These are phyloP conservation scores for Calonectria pseudoreteaudii DNA, from an alignment of 2,329 filamentous ascomycete genomes.

Conservation along the genomic window DNA sequence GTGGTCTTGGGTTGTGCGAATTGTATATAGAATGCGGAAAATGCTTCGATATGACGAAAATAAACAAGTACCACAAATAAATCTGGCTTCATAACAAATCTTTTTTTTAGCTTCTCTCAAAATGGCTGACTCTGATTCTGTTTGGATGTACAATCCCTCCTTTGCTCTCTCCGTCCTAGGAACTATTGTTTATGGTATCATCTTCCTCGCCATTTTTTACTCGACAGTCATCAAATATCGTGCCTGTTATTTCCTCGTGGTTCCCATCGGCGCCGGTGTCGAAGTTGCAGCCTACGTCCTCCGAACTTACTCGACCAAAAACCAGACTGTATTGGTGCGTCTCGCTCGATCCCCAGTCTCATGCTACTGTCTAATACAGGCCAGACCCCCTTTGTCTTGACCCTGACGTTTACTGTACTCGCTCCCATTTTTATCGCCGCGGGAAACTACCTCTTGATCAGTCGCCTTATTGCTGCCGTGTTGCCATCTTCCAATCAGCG, in stretches of 20 bases:
- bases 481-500: slow-evolving; percentile 48
- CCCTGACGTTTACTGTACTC: slow-evolving; percentile 57
- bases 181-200: slow-evolving; percentile 53
- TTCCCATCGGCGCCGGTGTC: slow-evolving; percentile 54
- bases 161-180: slow-evolving; percentile 56
- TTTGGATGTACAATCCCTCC: slow-evolving; percentile 60
- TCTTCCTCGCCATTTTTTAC: slow-evolving; percentile 52
- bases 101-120: background rate
- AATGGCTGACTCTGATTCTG: slow-evolving; percentile 42
- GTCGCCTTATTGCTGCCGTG: slow-evolving; percentile 55
- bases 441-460: slow-evolving; percentile 63
- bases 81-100: background rate
- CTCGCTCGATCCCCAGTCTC: background rate
- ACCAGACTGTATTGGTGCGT: slow-evolving; percentile 49
- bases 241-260: slow-evolving; percentile 56
- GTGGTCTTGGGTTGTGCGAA: background rate
- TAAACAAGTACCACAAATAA: background rate
- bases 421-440: slow-evolving; percentile 62
- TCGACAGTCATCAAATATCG: slow-evolving; percentile 55
- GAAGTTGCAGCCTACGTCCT: slow-evolving; percentile 57
- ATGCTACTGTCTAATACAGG: background rate
- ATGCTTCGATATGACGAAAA: background rate
- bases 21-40: slow-evolving; percentile 9
- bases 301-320: slow-evolving; percentile 51
- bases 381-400: slow-evolving; percentile 53